Percentiles rank a stretch among this genome's conserved stretches.
Conservation (phyloP, 1,284 basidiomycete species). For the Hymenochaete sp. region DNA sequence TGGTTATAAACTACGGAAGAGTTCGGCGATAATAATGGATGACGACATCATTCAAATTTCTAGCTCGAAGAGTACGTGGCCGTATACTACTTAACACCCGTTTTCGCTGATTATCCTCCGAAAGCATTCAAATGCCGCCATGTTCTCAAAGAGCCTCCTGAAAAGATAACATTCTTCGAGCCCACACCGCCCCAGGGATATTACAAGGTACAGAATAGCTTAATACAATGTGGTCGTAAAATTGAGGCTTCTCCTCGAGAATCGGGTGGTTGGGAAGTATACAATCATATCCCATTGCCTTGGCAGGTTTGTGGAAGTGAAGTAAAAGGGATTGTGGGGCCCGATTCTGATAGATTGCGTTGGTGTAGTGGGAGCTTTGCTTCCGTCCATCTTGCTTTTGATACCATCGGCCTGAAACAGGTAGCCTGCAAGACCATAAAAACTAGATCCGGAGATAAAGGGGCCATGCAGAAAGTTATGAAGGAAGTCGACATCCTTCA, state of each 20-base stretch:
- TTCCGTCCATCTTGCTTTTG: slow-evolving; percentile 67
- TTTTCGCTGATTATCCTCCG: slow-evolving; percentile 7
- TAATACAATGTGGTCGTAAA: background rate
- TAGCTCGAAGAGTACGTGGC: slow-evolving; percentile 44
- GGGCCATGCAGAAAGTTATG: slow-evolving; percentile 53
- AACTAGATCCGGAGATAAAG: slow-evolving; percentile 41
- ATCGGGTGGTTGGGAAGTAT: slow-evolving; percentile 49
- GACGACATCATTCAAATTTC: slow-evolving; percentile 64
- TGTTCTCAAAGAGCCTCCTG: slow-evolving; percentile 41
- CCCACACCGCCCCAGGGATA: slow-evolving; percentile 46
- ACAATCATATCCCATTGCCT: slow-evolving; percentile 66
- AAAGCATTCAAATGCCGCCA: slow-evolving; percentile 66
- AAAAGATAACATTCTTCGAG: slow-evolving; percentile 50
- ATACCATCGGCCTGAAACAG: slow-evolving; percentile 53
- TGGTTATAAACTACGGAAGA: slow-evolving; percentile 52
- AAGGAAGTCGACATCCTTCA: slow-evolving; percentile 70
- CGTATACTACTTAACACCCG: slow-evolving; percentile 4
- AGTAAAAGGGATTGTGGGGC: too few species aligned
- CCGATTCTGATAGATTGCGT: too few species aligned
- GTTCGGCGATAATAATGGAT: slow-evolving; percentile 62
- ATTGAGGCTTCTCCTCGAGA: slow-evolving; percentile 8
- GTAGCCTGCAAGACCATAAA: slow-evolving; percentile 75
- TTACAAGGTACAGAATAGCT: slow-evolving; percentile 38
- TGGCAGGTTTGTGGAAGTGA: slow-evolving; percentile 35
- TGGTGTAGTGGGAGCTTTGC: slow-evolving; percentile 59